phyloP scores from a whole-genome alignment of 768 basidiomycete genomes.

The Leccinellum rugosiceps region DNA sequence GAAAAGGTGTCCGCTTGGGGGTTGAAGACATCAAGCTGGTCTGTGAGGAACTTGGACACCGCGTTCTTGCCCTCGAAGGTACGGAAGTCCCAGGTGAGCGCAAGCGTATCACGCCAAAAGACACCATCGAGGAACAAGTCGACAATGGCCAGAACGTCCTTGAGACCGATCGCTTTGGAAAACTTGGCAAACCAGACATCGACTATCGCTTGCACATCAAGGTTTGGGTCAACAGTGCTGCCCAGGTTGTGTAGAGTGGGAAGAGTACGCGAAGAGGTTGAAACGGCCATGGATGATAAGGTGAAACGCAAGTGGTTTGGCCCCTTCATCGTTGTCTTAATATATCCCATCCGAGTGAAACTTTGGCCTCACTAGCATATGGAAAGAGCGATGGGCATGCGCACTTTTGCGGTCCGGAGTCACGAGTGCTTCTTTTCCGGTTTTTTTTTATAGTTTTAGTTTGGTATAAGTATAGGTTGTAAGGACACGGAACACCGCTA shows the following conservation, averaged over 20 bases:
- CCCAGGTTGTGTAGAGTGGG: conserved; percentile 26
- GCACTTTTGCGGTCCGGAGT: background rate
- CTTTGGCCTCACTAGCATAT: background rate
- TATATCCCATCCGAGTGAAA: background rate
- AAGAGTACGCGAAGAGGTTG: conserved; percentile 5
- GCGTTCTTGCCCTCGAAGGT: conserved; percentile 45
- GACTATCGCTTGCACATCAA: conserved; percentile 37
- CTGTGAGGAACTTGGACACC: conserved; percentile 45
- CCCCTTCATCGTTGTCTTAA: background rate
- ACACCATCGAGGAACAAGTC: conserved; percentile 32
- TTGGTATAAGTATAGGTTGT: too few relatives aligned
- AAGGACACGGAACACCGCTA: background rate
- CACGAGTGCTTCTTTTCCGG: background rate
- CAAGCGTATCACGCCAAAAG: conserved; percentile 61
- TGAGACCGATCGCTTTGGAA: conserved; percentile 28
- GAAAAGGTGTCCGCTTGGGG: conserved; percentile 19
- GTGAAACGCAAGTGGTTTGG: background rate
- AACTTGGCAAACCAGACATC: conserved; percentile 43
- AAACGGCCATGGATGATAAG: conserved; percentile 8
- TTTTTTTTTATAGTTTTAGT: background rate
- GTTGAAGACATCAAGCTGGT: conserved; percentile 35
- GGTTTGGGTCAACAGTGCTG: conserved; percentile 25
- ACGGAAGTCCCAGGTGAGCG: conserved; percentile 62
- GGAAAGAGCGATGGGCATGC: too few relatives aligned
- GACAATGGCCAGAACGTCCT: conserved; percentile 36